Base-by-base conservation (phyloP, 1,284 basidiomycete species). In the Mixia osmundae region DNA sequence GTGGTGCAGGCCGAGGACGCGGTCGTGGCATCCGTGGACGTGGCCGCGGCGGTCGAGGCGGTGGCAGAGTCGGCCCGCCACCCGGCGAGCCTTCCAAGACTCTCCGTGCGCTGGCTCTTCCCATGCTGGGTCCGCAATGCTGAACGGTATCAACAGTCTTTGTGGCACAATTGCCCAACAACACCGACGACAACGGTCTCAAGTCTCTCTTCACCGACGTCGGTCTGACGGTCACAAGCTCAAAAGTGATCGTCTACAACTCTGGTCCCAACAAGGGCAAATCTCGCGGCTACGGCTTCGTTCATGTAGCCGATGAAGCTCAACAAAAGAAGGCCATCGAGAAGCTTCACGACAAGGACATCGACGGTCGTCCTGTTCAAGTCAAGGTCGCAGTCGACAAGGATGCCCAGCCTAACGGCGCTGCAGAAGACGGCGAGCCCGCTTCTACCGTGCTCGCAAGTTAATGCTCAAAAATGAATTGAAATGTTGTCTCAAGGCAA, bases 221-320 rank as follows among this genome's bases (percentile, higher is more conserved):
- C 32, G 26, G 27, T 16, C 25, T 30, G 30, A 40, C 94, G 57
- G 87, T 94, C 46, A 65, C 79, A 47, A 78, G 76, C 43, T 71
- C 94, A 49, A 85, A 94, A 57, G 80, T 83, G 15, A 47, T 91
- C n/a, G 25, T 40, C 20, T 41, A 45, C 27, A 40, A 39, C 19
- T 43, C 20, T 25, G 45, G 46, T 19, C 30, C 39, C 10, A 30
- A 20, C 25, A 39, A 36, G 18, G 44, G 43, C 3, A 35, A 37
- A 28, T 40, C 38, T 9, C 36, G 44, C 32, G 46, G 46, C 7
- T 48, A 43, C 27, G 46, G 45, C 11, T 46, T 48, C 37, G 46
- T 44, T 12, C 43, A 44, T 12, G 42, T 48, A 14, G 30, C 38
- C 9, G 31, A 27, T 28, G 40, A 48, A 33, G 40, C 37, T 14